Conservation (phyloP, 176 grass and related monocot genomes). For the Eragrostis curvula region DNA sequence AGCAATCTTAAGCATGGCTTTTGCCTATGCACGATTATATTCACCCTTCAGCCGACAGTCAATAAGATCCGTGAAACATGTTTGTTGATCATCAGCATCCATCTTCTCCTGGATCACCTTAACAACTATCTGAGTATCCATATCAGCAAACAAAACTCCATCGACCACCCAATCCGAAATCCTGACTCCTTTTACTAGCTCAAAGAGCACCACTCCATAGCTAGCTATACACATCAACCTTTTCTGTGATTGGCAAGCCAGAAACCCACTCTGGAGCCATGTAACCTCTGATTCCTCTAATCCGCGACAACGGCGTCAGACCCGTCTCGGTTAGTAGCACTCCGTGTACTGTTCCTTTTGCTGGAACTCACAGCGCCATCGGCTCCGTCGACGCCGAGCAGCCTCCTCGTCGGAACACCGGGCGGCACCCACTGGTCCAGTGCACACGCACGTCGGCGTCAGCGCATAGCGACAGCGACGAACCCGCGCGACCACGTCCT, state of each 20-base stretch:
- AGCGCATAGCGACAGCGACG: too few species aligned
- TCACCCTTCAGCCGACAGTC: background rate
- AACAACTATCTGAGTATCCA: background rate
- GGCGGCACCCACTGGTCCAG: too few species aligned
- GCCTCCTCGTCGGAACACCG: too few species aligned
- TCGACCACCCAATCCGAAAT: constrained; percentile 26
- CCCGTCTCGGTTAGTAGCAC: constrained; percentile 12
- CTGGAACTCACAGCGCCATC: too few species aligned
- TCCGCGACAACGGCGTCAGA: constrained; percentile 1
- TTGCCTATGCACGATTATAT: background rate
- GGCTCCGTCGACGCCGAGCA: too few species aligned
- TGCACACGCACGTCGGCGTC: too few species aligned
- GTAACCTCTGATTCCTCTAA: constrained; percentile 44
- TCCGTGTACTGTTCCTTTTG: too few species aligned
- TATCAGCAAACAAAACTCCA: background rate
- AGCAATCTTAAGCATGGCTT: background rate
- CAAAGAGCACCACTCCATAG: constrained; percentile 28
- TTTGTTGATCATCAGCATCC: background rate
- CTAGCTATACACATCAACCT: constrained; percentile 44
- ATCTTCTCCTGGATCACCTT: background rate
- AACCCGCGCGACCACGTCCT: too few species aligned
- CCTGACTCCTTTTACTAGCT: constrained; percentile 27
- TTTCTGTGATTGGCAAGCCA: constrained; percentile 10
- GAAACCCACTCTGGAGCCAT: constrained; percentile 51
- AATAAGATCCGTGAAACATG: background rate